Evolutionary conservation across 768 basidiomycete genomes (phyloP), one percentile per base, ranked within the genome.

Genomic region (Tulasnella sp.): DNA sequence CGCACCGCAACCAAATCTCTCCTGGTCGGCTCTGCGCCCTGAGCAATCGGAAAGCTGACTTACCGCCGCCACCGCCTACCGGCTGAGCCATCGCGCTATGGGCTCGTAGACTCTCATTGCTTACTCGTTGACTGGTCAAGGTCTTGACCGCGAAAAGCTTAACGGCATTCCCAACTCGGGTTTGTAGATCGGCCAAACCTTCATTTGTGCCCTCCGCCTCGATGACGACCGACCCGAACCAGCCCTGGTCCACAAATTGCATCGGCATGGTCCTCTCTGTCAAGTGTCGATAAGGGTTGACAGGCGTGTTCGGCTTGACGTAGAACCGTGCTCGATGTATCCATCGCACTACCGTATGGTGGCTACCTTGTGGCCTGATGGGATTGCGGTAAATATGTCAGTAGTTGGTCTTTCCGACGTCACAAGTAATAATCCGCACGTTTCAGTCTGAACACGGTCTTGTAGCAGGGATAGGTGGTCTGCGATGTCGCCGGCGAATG

Each of bases 151-250:
- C 72, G 0, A 81, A 80, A 29, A 86, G 83, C 66, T 85, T 85
- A 9, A 75, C 80, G 0, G 80, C 79, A 7, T 77, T 77, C 1
- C 84, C 79, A 70, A 87, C 88, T 3, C 88, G 78, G 50, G 75
- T 77, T 63, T 85, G 84, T 62, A 92, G 73, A 69, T 91, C 90
- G 19, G 78, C 80, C 24, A 90, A 76, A 9, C 85, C 82, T 66
- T 92, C 90, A 67, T 90, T 85, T 44, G 90, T 92, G 41, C 88
- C 88, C 67, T 91, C 87, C 10, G 86, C 82, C 73, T 92, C 89
- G 24, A 92, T 78, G 25, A 92, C 79, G 46, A 92, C 78, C 0
- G 79, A 84, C 2, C 90, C 90, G 65, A 83, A 85, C 89, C 89
- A 92, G 43, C 84, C 83, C 3, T 82, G 71, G 67, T 92, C 87